Evolutionary conservation across 2,329 filamentous ascomycete genomes (phyloP), one percentile per base, ranked within the genome.

Genomic region (Xylaria sp.): DNA sequence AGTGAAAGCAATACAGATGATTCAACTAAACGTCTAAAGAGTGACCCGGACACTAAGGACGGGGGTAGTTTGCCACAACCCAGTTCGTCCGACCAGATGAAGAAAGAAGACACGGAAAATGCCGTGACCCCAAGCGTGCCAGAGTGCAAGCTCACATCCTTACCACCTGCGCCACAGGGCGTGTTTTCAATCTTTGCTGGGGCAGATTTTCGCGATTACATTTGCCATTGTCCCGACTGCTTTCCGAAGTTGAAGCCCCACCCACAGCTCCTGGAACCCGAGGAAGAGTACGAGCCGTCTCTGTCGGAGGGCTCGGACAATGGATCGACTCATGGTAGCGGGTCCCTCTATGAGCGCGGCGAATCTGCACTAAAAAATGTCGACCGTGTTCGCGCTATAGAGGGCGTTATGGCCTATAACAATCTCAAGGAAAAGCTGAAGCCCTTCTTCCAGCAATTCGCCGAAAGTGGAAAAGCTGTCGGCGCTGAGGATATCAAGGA

Each of bases 361-460:
- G 95, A 99, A 79, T 94, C 92, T 50, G 94, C 94, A 0, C 84
- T 99, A 28, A 92, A 89, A 74, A 96, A 92, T 71, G 89, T 99
- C 60, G 95, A 99, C 74, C 91, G 95, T 2, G 94, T 98, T 7
- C 85, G 89, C 14, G 95, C 95, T 4, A 97, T 99, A 59, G 92
- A 99, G 76, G 95, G 95, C 15, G 94, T 96, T 47, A 97, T 98
- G 93, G 94, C 94, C 0, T 99, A 98, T 78, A 97, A 98, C 72
- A 91, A 96, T 72, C 84, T 99, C 63, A 95, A 96, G 74, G 94
- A 98, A 73, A 94, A 94, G 74, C 87, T 99, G n/a, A 97, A 94
- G 81, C 89, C 89, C 0, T 98, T 99, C 75, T 87, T 99, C 72
- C 88, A 94, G 78, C 91, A 96, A 45, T 99, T 97, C 75, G 95